A percentile compares a stretch with the other conserved stretches of the same genome.
Evolutionary conservation across 768 basidiomycete genomes (phyloP).

Genomic region (Rhodotorula babjevae): DNA sequence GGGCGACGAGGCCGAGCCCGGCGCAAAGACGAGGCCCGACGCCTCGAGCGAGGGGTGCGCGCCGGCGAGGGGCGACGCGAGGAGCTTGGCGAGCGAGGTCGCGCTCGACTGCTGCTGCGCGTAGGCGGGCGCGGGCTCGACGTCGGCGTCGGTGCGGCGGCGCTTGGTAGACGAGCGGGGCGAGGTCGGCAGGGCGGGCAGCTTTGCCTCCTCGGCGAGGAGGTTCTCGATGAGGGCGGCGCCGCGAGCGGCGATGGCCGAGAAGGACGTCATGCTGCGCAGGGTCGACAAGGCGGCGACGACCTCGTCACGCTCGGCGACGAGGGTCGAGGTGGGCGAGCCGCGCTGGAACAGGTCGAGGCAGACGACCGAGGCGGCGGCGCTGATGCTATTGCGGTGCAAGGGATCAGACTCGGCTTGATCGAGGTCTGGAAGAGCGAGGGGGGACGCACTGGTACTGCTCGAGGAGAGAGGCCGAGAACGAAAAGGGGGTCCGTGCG

Average conservation of each 20-base stretch:
- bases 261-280: conserved; percentile 2
- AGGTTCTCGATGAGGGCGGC: conserved; percentile 18
- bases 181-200: background rate
- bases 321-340: background rate
- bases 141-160: background rate
- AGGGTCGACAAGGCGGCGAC: background rate
- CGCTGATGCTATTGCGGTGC: conserved; percentile 3
- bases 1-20: no score
- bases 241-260: conserved; percentile 1
- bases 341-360: conserved; percentile 27
- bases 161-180: background rate
- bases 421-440: background rate
- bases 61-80: background rate
- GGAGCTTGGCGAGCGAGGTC: background rate
- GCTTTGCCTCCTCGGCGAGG: background rate
- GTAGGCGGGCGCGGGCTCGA: background rate
- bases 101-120: background rate
- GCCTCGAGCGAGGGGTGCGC: background rate
- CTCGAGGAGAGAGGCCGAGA: background rate
- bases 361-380: conserved; percentile 13
- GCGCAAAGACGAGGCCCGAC: background rate
- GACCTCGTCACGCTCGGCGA: conserved; percentile 8
- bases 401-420: background rate
- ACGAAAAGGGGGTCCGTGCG: no score
- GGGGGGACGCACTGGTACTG: conserved; percentile 54